Percentiles rank a stretch among this genome's conserved stretches.
Conservation (phyloP, 306 rosid genomes). For the Erythrophleum fordii region DNA sequence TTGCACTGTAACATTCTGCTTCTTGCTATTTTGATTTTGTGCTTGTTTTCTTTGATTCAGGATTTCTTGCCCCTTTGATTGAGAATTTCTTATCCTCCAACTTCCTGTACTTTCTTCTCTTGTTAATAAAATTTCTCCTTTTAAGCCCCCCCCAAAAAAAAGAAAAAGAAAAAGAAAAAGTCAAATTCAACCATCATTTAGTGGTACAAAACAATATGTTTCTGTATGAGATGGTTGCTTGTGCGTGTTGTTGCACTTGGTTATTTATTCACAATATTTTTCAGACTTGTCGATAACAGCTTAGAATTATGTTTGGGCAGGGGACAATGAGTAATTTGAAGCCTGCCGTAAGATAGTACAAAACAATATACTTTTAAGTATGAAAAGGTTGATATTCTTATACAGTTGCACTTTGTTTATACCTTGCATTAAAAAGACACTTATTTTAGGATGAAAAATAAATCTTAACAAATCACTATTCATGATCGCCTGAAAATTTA, state of each 20-base stretch:
- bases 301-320: no score
- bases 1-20: no score
- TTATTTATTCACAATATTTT: neutral
- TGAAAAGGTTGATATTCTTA: neutral
- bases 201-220: neutral
- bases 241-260: neutral
- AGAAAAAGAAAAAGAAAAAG: neutral
- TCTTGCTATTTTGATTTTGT: no score
- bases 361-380: neutral
- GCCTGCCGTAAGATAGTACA: neutral
- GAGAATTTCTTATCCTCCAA: no score
- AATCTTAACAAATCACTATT: neutral
- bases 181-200: neutral
- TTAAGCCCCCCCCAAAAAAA: no score
- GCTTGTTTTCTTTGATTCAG: no score
- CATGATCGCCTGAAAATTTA: neutral
- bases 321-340: neutral
- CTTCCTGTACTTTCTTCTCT: no score
- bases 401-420: neutral
- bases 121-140: no score
- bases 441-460: neutral
- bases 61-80: no score
- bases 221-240: neutral
- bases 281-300: no score
- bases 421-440: neutral